Evolutionary conservation across 345 rosid species (phyloP).

Genomic region (Gossypium herbaceum): DNA sequence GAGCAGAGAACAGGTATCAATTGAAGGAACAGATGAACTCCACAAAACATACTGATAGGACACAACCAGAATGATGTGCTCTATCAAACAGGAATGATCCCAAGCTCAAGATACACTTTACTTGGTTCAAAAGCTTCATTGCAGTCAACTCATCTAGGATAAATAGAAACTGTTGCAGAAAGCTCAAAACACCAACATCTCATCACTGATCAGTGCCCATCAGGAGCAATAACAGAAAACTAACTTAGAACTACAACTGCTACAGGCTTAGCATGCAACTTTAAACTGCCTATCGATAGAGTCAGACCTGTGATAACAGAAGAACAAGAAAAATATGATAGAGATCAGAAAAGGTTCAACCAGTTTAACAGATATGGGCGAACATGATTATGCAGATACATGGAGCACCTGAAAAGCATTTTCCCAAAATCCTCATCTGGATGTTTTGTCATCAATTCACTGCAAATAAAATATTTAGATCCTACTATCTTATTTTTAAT

Average conservation of each 20-base stretch:
- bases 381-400: not conserved
- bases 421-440: slow-evolving; percentile 27
- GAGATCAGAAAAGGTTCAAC: not conserved
- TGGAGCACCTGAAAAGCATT: slow-evolving; percentile 26
- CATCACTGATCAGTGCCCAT: slow-evolving; percentile 38
- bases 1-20: slow-evolving; percentile 29
- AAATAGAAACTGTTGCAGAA: slow-evolving; percentile 28
- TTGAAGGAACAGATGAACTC: slow-evolving; percentile 22
- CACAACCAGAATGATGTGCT: slow-evolving; percentile 32
- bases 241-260: slow-evolving; percentile 30
- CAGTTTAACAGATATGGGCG: not conserved
- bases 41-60: slow-evolving; percentile 41
- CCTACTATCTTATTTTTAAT: not conserved
- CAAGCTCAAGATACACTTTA: slow-evolving; percentile 30
- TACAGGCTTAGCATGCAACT: slow-evolving; percentile 39
- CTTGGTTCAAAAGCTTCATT: slow-evolving; percentile 33
- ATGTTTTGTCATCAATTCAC: slow-evolving; percentile 34
- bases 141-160: slow-evolving; percentile 31
- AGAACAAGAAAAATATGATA: not conserved
- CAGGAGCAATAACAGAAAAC: slow-evolving; percentile 24
- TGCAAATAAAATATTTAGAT: slow-evolving; percentile 24
- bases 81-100: slow-evolving; percentile 32
- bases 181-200: slow-evolving; percentile 23
- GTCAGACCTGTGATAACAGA: slow-evolving; percentile 48
- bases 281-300: slow-evolving; percentile 36